These are phyloP conservation scores for Cichorium intybus DNA, from an alignment of 140 eudicot species.

Conservation along the genomic window DNA sequence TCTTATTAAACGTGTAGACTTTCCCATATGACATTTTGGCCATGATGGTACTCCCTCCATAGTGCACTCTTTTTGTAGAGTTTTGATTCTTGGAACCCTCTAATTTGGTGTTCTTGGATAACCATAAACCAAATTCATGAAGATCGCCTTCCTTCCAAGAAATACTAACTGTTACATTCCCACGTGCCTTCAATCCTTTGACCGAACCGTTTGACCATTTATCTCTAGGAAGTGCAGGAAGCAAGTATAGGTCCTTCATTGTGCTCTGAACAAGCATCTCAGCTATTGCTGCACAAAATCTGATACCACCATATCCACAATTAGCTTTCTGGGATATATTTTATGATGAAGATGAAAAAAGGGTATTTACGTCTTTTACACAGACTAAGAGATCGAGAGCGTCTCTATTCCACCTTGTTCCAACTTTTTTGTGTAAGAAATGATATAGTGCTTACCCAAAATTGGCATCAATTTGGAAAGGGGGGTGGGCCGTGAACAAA, in stretches of 20 bases:
- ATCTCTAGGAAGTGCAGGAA: slow-evolving; percentile 78
- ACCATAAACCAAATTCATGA: slow-evolving; percentile 64
- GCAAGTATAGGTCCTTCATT: slow-evolving; percentile 56
- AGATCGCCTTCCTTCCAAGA: slow-evolving; percentile 76
- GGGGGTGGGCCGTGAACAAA: slow-evolving; percentile 79
- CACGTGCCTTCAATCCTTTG: slow-evolving; percentile 80
- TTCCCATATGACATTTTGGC: slow-evolving; percentile 40
- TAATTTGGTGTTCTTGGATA: slow-evolving; percentile 10
- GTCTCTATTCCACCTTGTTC: no score
- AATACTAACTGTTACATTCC: slow-evolving; percentile 58
- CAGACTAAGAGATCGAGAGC: not conserved
- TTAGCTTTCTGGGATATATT: not conserved
- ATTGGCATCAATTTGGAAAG: slow-evolving; percentile 89
- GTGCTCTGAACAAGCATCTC: slow-evolving; percentile 89
- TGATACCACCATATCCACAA: slow-evolving; percentile 17
- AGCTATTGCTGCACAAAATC: slow-evolving; percentile 70
- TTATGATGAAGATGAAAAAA: not conserved
- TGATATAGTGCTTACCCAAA: slow-evolving; percentile 50
- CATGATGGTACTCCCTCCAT: slow-evolving; percentile 41
- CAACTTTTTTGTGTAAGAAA: not conserved
- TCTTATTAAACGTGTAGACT: slow-evolving; percentile 55
- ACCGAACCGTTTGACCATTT: slow-evolving; percentile 80
- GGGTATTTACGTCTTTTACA: not conserved
- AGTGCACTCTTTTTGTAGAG: slow-evolving; percentile 46
- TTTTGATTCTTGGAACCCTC: slow-evolving; percentile 27